Evolutionary conservation across 257 asterid genomes (phyloP).

Genomic region (Scutellaria galericulata): DNA sequence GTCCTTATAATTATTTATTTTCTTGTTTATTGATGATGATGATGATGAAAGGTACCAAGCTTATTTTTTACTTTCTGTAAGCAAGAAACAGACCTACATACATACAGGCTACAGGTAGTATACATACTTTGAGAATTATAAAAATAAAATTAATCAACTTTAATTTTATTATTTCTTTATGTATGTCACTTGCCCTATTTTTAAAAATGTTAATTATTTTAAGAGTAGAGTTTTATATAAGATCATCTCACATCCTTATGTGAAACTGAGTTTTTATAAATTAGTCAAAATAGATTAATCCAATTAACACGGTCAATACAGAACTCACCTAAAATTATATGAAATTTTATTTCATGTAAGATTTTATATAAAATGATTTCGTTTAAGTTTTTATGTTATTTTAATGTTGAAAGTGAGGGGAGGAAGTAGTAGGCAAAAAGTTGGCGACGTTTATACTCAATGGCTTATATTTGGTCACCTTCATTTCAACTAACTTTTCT

Average conservation of each 20-base stretch:
- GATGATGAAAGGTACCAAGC: constrained; percentile 39
- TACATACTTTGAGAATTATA: constrained; percentile 6
- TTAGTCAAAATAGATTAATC: too few relatives aligned
- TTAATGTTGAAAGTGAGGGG: constrained; percentile 1
- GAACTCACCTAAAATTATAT: too few relatives aligned
- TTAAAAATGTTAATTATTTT: too few relatives aligned
- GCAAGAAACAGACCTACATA: constrained; percentile 35
- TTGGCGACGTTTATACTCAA: constrained; percentile 47
- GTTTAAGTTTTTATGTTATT: neutral
- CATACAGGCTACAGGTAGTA: neutral
- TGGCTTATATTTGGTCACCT: constrained; percentile 34
- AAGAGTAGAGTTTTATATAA: too few relatives aligned
- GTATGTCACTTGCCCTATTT: too few relatives aligned
- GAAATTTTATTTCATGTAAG: too few relatives aligned
- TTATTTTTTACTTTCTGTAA: constrained; percentile 39
- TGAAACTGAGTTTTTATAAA: too few relatives aligned
- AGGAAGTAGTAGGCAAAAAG: constrained; percentile 31
- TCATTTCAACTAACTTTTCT: constrained; percentile 51
- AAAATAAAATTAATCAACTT: neutral
- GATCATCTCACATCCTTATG: too few relatives aligned
- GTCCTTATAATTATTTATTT: neutral
- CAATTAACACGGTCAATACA: too few relatives aligned
- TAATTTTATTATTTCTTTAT: neutral
- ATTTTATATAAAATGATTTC: too few relatives aligned
- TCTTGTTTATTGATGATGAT: constrained; percentile 25